A percentile compares a stretch with the other conserved stretches of the same genome.
phyloP scores from a whole-genome alignment of 805 yeast species.

The Candida odintsovae region DNA sequence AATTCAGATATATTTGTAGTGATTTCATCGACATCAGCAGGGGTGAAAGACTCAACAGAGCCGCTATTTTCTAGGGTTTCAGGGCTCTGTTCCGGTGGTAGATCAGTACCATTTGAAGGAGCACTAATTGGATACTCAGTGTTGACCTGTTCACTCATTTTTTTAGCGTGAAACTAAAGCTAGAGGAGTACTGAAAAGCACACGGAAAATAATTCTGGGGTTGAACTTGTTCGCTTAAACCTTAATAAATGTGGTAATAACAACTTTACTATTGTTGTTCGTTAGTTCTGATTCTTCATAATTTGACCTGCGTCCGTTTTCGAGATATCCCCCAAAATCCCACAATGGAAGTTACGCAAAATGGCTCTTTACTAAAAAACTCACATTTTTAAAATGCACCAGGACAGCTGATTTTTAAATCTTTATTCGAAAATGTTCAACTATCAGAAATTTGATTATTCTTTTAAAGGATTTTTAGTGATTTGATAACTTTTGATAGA shows the following conservation, averaged over 20 bases:
- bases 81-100: background rate
- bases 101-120: background rate
- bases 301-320: background rate
- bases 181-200: background rate
- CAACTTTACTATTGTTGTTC: background rate
- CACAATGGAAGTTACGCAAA: too few species aligned
- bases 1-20: conserved; percentile 2
- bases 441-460: too few species aligned
- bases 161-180: background rate
- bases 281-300: background rate
- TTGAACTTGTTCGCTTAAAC: too few species aligned
- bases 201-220: too few species aligned
- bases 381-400: too few species aligned
- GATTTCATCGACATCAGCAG: conserved; percentile 5
- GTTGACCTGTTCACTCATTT: background rate
- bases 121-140: background rate
- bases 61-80: background rate
- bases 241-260: too few species aligned
- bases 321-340: background rate
- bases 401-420: too few species aligned
- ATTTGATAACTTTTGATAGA: too few species aligned
- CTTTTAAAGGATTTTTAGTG: background rate
- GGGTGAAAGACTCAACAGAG: background rate
- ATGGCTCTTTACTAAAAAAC: background rate
- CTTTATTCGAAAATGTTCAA: background rate